Base-by-base conservation (phyloP, 805 yeast genomes). In the Sugiyamaella floridensis region DNA sequence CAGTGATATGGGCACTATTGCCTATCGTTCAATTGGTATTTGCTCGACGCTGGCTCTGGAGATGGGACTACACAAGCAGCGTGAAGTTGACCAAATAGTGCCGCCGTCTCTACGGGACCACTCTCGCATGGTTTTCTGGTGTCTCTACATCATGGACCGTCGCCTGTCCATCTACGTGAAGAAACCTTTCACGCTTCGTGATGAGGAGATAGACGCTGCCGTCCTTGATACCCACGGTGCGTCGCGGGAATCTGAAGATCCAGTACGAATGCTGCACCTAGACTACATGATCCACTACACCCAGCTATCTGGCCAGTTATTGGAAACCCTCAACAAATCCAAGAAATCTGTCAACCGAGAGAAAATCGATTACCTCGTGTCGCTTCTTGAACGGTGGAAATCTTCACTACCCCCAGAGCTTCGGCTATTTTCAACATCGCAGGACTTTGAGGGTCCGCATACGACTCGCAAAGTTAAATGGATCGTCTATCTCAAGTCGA, bases 131-230 rank as follows among this genome's bases (percentile, higher is more conserved):
- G 42, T 62, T 19, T 61, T 61, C 49, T 62, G 65, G 65, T 58
- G 57, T 20, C 29, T 61, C 11, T 62, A 60, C 47, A 57, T 57
- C n/a, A 49, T 59, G 48, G 65, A 62, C 32, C 55, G 64, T 9
- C 51, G 63, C 5, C 16, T 61, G 37, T 50, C 64, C 6, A 48
- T 58, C 19, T 59, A 58, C 26, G 52, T 61, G 12, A 60, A 59
- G 11, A 50, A 60, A 8, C 63, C 65, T 8, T 52, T 49, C 32
- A 48, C 54, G 10, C 50, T 62, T 2, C 57, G 51, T 8, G 64
- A 61, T 16, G 60, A 58, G 15, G 60, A 55, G 45, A 54, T 62
- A 37, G 60, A 58, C 20, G 61, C 57, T 40, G 46, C 45, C 42
- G 47, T 55, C 19, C 64, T 61, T 7, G 47, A 42, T 26, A 16